These are phyloP conservation scores for Corinectria fuckeliana DNA, from an alignment of 2,329 filamentous ascomycete species.

Conservation along the genomic window DNA sequence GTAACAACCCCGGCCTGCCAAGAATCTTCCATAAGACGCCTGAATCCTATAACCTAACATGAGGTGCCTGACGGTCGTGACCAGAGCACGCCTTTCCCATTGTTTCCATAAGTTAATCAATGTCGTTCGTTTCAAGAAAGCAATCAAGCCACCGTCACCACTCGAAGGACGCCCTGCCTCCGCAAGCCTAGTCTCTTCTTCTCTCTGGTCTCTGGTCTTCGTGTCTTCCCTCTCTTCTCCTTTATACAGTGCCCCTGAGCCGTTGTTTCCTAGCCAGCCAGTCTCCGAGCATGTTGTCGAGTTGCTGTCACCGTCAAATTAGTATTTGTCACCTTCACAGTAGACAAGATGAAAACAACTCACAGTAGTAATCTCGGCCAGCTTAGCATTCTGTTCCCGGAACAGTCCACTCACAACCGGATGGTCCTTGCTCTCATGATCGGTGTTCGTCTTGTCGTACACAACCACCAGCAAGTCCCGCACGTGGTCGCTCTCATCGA, in stretches of 20 bases:
- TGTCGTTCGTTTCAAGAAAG: conserved; percentile 35
- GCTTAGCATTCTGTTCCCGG: conserved; percentile 82
- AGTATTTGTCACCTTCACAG: conserved; percentile 12
- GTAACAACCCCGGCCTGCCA: conserved; percentile 31
- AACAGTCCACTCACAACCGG: conserved; percentile 83
- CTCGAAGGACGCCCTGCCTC: conserved; percentile 9
- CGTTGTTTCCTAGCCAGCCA: conserved; percentile 78
- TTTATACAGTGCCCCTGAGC: conserved; percentile 57
- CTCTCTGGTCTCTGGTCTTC: background rate
- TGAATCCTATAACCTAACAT: conserved; percentile 36
- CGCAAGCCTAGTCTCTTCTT: conserved; percentile 7
- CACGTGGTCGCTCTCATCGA: conserved; percentile 89
- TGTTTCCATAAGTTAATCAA: conserved; percentile 37
- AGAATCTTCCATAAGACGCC: conserved; percentile 35
- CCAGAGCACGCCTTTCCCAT: conserved; percentile 31
- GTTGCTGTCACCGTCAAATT: conserved; percentile 58
- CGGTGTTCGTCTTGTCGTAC: conserved; percentile 86
- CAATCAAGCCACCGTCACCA: conserved; percentile 15
- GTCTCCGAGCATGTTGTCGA: conserved; percentile 85
- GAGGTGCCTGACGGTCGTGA: conserved; percentile 32
- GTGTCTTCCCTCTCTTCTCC: background rate
- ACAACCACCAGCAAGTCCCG: conserved; percentile 90
- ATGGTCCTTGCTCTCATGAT: conserved; percentile 81
- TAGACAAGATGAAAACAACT: conserved; percentile 39
- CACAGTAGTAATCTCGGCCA: conserved; percentile 84